A percentile compares a stretch with the other conserved stretches of the same genome.
Evolutionary conservation across 176 grass and related monocot species (phyloP).

Genomic region (Aegilops tauschii): DNA sequence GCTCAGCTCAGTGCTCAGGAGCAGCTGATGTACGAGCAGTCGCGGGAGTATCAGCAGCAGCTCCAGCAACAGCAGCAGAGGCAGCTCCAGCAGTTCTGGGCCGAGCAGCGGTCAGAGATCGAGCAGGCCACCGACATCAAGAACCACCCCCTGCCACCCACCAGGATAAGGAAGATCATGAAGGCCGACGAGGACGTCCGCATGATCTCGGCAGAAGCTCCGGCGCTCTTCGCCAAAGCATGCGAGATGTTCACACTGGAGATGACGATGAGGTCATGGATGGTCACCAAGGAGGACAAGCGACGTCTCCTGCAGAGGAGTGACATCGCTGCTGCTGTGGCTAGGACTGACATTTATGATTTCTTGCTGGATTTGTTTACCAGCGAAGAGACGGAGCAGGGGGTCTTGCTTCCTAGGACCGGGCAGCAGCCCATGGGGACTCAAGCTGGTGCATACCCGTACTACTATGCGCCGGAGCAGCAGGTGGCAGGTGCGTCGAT

Average conservation of each 20-base stretch:
- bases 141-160: not conserved
- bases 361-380: conserved; percentile 64
- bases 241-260: conserved; percentile 66
- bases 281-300: conserved; percentile 63
- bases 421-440: conserved; percentile 30
- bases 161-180: conserved; percentile 74
- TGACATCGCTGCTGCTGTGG: conserved; percentile 47
- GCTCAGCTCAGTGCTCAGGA: not conserved
- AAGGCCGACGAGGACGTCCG: conserved; percentile 52
- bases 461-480: conserved; percentile 31
- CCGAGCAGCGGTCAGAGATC: not conserved
- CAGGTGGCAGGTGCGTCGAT: conserved; percentile 31
- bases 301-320: conserved; percentile 55
- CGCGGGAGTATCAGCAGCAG: not conserved
- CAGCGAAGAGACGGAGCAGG: conserved; percentile 48
- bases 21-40: not conserved
- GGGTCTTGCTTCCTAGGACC: conserved; percentile 31
- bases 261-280: conserved; percentile 63
- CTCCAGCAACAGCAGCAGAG: not conserved
- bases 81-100: conserved; percentile 18
- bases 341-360: conserved; percentile 57
- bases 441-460: conserved; percentile 32
- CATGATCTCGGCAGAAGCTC: conserved; percentile 68
- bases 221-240: conserved; percentile 51
- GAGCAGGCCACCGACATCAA: not conserved